Evolutionary conservation across 805 yeast species (phyloP).

Genomic region (Metschnikowia noctiluminum): DNA sequence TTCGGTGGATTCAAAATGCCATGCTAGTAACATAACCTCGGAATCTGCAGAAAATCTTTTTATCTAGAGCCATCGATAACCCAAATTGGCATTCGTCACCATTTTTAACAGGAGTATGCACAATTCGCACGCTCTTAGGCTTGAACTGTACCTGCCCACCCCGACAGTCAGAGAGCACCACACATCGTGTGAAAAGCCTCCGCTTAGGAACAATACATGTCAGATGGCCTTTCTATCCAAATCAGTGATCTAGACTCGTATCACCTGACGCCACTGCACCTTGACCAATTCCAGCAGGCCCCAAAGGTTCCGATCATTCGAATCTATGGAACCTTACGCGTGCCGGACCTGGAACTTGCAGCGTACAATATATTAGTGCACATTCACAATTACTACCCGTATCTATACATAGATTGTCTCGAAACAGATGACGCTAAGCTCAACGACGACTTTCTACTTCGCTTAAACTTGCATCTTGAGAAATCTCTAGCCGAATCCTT

Average conservation of each 20-base stretch:
- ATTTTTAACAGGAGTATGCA: no score
- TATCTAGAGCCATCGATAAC: no score
- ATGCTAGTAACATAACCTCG: no score
- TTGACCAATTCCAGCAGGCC: constrained; percentile 48
- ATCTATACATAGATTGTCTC: constrained; percentile 62
- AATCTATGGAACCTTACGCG: constrained; percentile 65
- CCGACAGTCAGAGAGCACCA: no score
- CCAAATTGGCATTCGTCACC: no score
- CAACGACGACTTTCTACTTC: constrained; percentile 30
- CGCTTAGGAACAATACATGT: constrained; percentile 4
- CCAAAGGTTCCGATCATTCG: constrained; percentile 70
- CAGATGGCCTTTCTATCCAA: constrained; percentile 38
- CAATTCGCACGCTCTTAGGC: neutral
- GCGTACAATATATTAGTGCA: constrained; percentile 49
- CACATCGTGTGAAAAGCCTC: no score
- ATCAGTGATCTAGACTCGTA: constrained; percentile 66
- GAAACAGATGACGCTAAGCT: constrained; percentile 28
- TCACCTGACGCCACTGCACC: constrained; percentile 48
- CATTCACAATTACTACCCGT: constrained; percentile 83
- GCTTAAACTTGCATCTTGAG: constrained; percentile 46
- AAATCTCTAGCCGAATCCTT: constrained; percentile 37
- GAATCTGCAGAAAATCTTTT: no score
- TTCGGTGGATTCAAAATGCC: no score
- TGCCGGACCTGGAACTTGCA: constrained; percentile 35
- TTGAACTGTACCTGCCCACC: neutral